Evolutionary conservation across 805 yeast species (phyloP).

Genomic region (Pichia insulana): DNA sequence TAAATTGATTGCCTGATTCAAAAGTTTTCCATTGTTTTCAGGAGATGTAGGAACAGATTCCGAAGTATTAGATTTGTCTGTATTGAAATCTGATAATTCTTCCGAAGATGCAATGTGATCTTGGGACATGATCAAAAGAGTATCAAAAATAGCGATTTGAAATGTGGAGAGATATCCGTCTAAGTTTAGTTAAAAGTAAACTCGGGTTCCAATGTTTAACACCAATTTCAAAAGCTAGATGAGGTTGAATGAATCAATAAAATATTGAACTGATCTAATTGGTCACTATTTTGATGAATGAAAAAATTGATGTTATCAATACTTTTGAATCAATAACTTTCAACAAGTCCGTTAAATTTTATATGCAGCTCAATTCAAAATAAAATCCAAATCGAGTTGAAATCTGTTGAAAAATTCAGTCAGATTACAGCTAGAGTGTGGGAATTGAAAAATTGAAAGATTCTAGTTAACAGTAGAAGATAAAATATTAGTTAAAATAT

Average conservation of each 20-base stretch:
- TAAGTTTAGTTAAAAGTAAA: slow-evolving; percentile 17
- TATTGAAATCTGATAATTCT: slow-evolving; percentile 15
- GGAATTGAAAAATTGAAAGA: no score
- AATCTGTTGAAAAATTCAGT: not conserved
- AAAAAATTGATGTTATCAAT: not conserved
- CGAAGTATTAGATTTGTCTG: slow-evolving; percentile 7
- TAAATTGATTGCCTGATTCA: slow-evolving; percentile 34
- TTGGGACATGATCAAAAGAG: slow-evolving; percentile 6
- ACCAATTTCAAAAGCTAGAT: slow-evolving; percentile 16
- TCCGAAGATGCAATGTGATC: slow-evolving; percentile 12
- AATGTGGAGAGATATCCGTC: slow-evolving; percentile 30
- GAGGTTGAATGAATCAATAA: slow-evolving; percentile 5
- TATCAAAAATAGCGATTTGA: slow-evolving; percentile 10
- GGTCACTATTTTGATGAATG: not conserved
- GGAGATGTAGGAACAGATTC: slow-evolving; percentile 25
- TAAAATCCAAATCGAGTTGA: no score
- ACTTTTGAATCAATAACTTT: no score
- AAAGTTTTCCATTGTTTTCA: slow-evolving; percentile 27
- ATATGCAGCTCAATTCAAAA: not conserved
- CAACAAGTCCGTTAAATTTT: not conserved
- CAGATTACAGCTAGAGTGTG: no score
- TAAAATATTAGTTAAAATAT: slow-evolving; percentile 3
- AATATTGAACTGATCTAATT: not conserved
- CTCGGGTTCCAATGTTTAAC: slow-evolving; percentile 20
- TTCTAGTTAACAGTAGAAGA: no score